phyloP scores from a whole-genome alignment of 306 rosid genomes.

The Malus orientalis region DNA sequence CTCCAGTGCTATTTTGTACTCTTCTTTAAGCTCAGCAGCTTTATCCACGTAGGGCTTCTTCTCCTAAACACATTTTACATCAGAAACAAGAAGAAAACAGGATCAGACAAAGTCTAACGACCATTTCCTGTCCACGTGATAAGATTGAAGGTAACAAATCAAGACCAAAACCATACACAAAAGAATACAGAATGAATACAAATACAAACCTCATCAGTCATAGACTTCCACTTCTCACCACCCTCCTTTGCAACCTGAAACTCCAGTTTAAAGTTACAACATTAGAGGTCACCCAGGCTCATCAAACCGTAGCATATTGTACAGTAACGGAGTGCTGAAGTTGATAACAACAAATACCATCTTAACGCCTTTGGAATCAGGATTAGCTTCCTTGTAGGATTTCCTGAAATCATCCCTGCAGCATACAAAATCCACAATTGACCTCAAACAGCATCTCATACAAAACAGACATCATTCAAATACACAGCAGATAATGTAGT shows the following conservation, averaged over 20 bases:
- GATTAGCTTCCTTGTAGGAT: slow-evolving; percentile 57
- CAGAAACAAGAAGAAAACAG: neutral
- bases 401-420: slow-evolving; percentile 78
- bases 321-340: neutral
- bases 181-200: neutral
- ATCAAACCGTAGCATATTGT: neutral
- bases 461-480: neutral
- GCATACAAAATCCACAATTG: neutral
- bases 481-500: neutral
- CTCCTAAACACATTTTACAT: slow-evolving; percentile 37
- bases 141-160: neutral
- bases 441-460: neutral
- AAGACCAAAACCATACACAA: neutral
- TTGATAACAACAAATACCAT: slow-evolving; percentile 24
- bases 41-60: slow-evolving; percentile 68
- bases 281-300: neutral
- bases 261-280: neutral
- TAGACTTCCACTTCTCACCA: slow-evolving; percentile 73
- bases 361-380: slow-evolving; percentile 63
- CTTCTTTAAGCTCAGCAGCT: slow-evolving; percentile 69
- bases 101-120: neutral
- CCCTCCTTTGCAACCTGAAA: slow-evolving; percentile 65
- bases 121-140: neutral
- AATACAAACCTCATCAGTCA: slow-evolving; percentile 65
- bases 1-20: slow-evolving; percentile 36